These are phyloP conservation scores for Penicillium herquei DNA, from an alignment of 495 filamentous ascomycete species.

Conservation along the genomic window DNA sequence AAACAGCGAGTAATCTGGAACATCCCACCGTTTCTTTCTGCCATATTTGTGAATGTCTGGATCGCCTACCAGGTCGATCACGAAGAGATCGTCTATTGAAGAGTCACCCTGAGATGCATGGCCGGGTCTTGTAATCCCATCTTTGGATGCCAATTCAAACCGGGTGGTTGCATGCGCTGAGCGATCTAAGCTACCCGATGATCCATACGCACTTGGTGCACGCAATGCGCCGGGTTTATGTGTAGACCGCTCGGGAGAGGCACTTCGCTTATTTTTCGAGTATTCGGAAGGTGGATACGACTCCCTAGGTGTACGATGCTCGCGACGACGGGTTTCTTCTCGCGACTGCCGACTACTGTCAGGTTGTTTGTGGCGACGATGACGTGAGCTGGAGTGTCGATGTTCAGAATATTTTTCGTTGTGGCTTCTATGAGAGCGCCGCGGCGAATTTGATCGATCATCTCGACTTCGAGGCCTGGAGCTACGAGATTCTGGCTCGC, in stretches of 20 bases:
- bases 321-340: not conserved
- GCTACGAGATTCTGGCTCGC: constrained; percentile 21
- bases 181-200: no score
- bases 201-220: no score
- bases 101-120: not conserved
- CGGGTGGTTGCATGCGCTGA: no score
- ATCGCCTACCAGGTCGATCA: constrained; percentile 62
- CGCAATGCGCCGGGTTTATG: no score
- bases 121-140: no score
- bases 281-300: not conserved
- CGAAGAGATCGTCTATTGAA: constrained; percentile 19
- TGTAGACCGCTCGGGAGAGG: no score
- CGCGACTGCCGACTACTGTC: not conserved
- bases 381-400: not conserved
- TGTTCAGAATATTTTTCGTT: not conserved
- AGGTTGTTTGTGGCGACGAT: not conserved
- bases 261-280: not conserved
- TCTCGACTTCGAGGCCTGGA: constrained; percentile 24
- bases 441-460: constrained; percentile 23
- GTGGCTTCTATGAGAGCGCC: not conserved
- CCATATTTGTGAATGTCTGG: constrained; percentile 59
- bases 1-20: constrained; percentile 57
- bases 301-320: not conserved
- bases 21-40: constrained; percentile 56
- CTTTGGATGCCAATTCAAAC: no score